A percentile compares a stretch with the other conserved stretches of the same genome.
These are phyloP conservation scores for Monosporascus cannonballus DNA, from an alignment of 2,329 filamentous ascomycete genomes.

Conservation along the genomic window DNA sequence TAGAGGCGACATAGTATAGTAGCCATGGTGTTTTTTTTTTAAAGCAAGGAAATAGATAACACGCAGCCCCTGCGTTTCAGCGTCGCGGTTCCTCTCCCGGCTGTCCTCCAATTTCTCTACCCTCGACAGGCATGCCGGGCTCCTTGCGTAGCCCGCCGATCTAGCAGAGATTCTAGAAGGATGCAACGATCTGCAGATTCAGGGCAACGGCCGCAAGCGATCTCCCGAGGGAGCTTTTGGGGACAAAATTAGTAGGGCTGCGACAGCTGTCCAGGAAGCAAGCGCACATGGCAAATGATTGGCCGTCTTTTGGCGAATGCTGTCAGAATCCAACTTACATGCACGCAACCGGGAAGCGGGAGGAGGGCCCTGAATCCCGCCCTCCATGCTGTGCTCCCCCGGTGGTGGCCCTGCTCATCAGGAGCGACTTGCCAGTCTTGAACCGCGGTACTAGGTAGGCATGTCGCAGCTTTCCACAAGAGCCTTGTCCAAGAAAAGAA, in stretches of 20 bases:
- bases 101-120: not conserved
- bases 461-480: not conserved
- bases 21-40: not conserved
- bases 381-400: not conserved
- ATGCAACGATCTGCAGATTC: conserved; percentile 12
- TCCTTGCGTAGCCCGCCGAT: conserved; percentile 12
- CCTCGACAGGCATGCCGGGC: conserved; percentile 5
- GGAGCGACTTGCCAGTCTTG: not conserved
- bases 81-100: not conserved
- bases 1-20: not conserved
- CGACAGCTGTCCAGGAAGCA: conserved; percentile 12
- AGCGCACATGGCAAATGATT: conserved; percentile 6
- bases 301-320: not conserved
- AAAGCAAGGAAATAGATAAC: not conserved
- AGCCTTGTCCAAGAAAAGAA: not conserved
- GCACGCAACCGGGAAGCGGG: not conserved
- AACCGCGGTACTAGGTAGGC: not conserved
- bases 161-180: conserved; percentile 24
- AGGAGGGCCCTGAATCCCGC: not conserved
- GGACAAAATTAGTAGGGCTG: conserved; percentile 22
- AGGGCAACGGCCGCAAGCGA: conserved; percentile 15
- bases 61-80: not conserved
- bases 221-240: conserved; percentile 14
- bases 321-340: not conserved
- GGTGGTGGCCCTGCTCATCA: not conserved